phyloP scores from a whole-genome alignment of 2,329 filamentous ascomycete species.

The Acrocalymma vagum region DNA sequence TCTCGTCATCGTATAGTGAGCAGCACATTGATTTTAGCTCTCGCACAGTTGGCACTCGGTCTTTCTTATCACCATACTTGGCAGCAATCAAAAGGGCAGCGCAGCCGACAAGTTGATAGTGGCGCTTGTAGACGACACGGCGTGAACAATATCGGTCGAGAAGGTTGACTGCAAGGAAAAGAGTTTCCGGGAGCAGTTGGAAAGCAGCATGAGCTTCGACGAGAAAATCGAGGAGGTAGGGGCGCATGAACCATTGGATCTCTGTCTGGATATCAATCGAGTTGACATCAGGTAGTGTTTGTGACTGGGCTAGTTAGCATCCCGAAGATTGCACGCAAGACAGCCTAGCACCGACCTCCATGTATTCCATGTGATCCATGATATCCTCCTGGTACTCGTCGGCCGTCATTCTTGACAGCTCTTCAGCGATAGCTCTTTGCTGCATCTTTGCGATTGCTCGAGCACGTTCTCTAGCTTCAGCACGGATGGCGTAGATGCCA shows the following conservation, averaged over 20 bases:
- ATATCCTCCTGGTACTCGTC: constrained; percentile 96
- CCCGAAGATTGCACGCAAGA: constrained; percentile 9
- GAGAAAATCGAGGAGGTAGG: constrained; percentile 96
- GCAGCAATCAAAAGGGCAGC: constrained; percentile 94
- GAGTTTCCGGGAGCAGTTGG: constrained; percentile 89
- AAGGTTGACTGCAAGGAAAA: constrained; percentile 96
- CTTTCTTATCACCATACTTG: constrained; percentile 99
- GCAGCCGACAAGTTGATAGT: constrained; percentile 97
- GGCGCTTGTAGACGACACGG: constrained; percentile 97
- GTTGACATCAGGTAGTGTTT: constrained; percentile 93
- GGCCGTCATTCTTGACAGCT: constrained; percentile 83
- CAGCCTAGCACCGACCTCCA: constrained; percentile 76
- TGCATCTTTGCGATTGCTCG: constrained; percentile 81
- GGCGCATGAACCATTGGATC: constrained; percentile 99
- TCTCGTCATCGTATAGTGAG: constrained; percentile 96
- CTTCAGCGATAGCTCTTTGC: constrained; percentile 87
- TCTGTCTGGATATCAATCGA: constrained; percentile 99
- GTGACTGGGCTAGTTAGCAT: constrained; percentile 61
- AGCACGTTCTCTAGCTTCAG: constrained; percentile 77
- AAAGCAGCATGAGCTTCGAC: constrained; percentile 97
- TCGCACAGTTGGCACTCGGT: constrained; percentile 95
- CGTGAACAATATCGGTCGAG: constrained; percentile 98
- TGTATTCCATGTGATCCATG: constrained; percentile 90
- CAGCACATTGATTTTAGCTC: constrained; percentile 99
- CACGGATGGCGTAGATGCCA: constrained; percentile 61